Base-by-base conservation (phyloP, 129 eudicot genomes). In the Tagetes patula region DNA sequence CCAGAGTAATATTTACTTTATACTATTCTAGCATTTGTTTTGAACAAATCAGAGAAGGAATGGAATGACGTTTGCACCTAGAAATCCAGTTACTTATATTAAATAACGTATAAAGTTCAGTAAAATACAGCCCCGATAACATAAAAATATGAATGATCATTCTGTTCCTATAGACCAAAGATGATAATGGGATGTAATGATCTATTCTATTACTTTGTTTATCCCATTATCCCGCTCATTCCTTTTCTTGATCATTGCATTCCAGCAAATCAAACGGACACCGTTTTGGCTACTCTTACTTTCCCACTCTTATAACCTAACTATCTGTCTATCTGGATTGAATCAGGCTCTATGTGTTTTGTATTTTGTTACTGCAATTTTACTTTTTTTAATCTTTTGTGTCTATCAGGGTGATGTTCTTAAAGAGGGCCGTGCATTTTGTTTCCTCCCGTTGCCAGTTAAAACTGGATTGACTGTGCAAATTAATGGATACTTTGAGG, bases 381-480 rank as follows among this genome's bases (percentile, higher is more conserved):
- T 41, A 78, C 37, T 71, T 39, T 30, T 49, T 62, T 34, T 62
- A 11, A 49, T 37, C 20, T 75, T 31, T 61, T 67, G 39, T 65
- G 68, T 67, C 36, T 61, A 8, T 55, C 96, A 95, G 99, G 94
- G 82, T 74, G 79, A 88, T 77, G 78, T 76, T 76, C 84, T 84
- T 52, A 90, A 81, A 83, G 75, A 80, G 42, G 99, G 99, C 0
- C 87, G 84, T 54, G 99, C 99, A 47, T 95, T 95, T 80, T 95
- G 99, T 84, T 95, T 95, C 81, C 96, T 95, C 59, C 99, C 99
- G 4, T 74, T 95, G 86, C 99, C 99, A 42, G 94, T 95, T 55
- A 90, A 83, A 77, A 95, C 99, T 47, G 99, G 99, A 62, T 66
- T 95, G 82, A 69, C 78, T 12, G 95, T 91, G 81, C 99, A 95